Evolutionary conservation across 2,329 filamentous ascomycete genomes (phyloP), one percentile per base, ranked within the genome.

Genomic region (Neofusicoccum sp.): DNA sequence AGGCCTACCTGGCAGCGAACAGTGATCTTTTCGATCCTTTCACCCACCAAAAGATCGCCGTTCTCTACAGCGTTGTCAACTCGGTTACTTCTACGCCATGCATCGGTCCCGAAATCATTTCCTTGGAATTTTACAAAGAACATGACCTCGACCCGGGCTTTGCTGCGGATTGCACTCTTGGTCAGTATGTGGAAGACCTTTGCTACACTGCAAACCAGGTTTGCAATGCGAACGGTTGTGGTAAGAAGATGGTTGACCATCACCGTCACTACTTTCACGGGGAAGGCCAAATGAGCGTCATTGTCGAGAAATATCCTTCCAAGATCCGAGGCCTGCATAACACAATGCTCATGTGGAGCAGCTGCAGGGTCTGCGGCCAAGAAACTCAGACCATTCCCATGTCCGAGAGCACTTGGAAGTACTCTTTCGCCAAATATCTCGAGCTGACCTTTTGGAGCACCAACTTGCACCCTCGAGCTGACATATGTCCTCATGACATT

Each of bases 371-470:
- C 31, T 99, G 96, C 74, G 88, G 90, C 57, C 91, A 91, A 66
- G 93, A 98, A 71, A 96, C 93, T 0, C 90, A 91, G 40, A 87
- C 93, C 49, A 89, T 90, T 66, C 87, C 89, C 33, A 97, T 99
- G 91, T 97, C 93, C 0, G 87, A 92, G 61, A 92, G 87, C 68
- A 96, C 93, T 0, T 99, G 92, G 90, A 97, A 96, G 73, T 99
- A 99, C 73, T 99, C 95, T 0, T 96, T 99, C 70, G 95, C 91
- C 9, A 99, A 99, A 75, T 99, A 98, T 69, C 81, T 99, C n/a
- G 95, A 99, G 75, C 80, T 99, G 16, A 92, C 93, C 2, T 98
- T 98, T 74, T 99, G 93, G 93, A 93, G 93, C 70, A 89, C 86
- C 43, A 89, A 91, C 38, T 78, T 98, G 51, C 89, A 87, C 70